Evolutionary conservation across 768 basidiomycete species (phyloP), one percentile per base, ranked within the genome.

Genomic region (Rhodotorula graminis): DNA sequence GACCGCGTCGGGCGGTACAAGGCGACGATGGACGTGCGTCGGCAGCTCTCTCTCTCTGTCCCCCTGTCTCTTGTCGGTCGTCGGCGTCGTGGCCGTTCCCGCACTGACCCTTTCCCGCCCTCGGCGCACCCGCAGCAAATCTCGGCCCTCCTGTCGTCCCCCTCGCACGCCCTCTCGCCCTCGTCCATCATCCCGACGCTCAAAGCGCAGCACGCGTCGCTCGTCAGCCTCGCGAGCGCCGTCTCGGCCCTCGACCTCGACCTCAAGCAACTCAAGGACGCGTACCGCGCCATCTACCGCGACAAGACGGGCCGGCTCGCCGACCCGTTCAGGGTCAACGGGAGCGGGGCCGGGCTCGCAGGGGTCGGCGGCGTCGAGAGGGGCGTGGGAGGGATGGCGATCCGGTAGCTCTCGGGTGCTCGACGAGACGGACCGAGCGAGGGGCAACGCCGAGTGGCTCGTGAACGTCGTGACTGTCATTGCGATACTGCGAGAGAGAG

Each of bases 151-250:
- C 52, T 70, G n/a, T 37, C 46, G 0, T 67, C 70, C 31, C 55
- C 55, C 46, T 44, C 37, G 7, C 21, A 21, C 40, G 14, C 42
- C 44, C 59, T 71, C 44, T 64, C 70, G n/a, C 72, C 64, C 6
- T 14, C 64, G 6, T 55, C 76, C 44, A 65, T 78, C 70, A 44
- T 65, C 21, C 75, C 74, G 0, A 78, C 73, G 31, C 69, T 78
- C n/a, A 65, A 69, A 55, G 75, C 78, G 8, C 78, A 78, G 56
- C 74, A 77, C 69, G 61, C 68, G 3, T 69, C 74, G 46, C 64
- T 77, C 52, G 31, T 78, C 49, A 62, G 67, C 29, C 72, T 78
- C 65, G 78, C 78, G 16, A 33, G 56, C 16, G 33, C 59, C 42
- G 56, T 78, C 53, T 64, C 72, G 7, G 31, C 60, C 1, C 63